Evolutionary conservation across 2,329 filamentous ascomycete genomes (phyloP).

Genomic region (Alternaria triticimaculans): DNA sequence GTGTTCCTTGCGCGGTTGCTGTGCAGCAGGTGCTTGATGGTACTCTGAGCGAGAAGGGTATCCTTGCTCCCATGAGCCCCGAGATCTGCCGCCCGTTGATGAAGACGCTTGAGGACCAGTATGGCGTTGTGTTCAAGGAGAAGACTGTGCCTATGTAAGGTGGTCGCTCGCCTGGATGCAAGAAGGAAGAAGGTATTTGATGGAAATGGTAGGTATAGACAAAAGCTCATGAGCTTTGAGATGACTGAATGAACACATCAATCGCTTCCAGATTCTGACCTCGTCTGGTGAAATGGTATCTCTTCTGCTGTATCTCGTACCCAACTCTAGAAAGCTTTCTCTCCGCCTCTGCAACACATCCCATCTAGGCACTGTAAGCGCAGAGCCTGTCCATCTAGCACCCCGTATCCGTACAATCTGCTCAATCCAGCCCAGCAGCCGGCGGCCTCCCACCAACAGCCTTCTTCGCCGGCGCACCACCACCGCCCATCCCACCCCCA

Average conservation of each 20-base stretch:
- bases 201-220: constrained; percentile 5
- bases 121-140: constrained; percentile 75
- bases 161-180: neutral
- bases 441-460: constrained; percentile 49
- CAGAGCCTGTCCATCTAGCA: neutral
- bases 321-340: neutral
- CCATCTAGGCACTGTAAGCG: neutral
- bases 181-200: neutral
- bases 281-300: constrained; percentile 8
- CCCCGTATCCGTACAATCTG: neutral
- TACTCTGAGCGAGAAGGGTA: constrained; percentile 73
- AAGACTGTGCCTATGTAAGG: constrained; percentile 58
- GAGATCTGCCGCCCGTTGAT: constrained; percentile 76
- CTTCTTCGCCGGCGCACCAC: constrained; percentile 53
- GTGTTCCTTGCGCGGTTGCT: constrained; percentile 76
- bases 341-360: neutral
- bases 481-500: constrained; percentile 72
- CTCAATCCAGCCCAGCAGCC: constrained; percentile 47
- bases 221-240: neutral
- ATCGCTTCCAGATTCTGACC: neutral
- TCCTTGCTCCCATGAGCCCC: constrained; percentile 77
- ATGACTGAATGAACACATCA: constrained; percentile 1
- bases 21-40: constrained; percentile 79
- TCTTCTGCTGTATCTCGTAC: neutral
- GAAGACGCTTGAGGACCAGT: constrained; percentile 78